A percentile compares a stretch with the other conserved stretches of the same genome.
Conservation (phyloP, 352 stramenopile genomes). For the Globisporangium nagaii region DNA sequence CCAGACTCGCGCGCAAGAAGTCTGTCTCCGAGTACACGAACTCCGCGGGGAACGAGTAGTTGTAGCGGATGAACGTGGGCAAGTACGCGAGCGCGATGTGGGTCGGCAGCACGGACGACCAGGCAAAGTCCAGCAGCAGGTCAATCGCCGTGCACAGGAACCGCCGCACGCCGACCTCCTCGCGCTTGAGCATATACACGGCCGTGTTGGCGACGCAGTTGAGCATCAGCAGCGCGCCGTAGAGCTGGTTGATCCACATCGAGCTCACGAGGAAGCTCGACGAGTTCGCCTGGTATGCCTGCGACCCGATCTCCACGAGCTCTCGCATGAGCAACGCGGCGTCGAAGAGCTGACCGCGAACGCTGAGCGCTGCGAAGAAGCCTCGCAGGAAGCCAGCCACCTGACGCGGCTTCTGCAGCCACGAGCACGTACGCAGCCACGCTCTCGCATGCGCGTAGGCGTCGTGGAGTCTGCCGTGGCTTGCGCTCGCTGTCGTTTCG, state of each 20-base stretch:
- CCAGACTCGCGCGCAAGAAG: constrained; percentile 14
- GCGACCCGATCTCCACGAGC: constrained; percentile 17
- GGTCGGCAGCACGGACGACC: constrained; percentile 22
- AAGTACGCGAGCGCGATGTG: constrained; percentile 24
- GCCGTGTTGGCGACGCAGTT: constrained; percentile 21
- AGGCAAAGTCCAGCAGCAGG: constrained; percentile 21
- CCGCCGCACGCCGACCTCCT: constrained; percentile 15
- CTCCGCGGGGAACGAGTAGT: constrained; percentile 10
- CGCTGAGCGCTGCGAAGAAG: constrained; percentile 8
- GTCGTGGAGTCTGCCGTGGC: not conserved
- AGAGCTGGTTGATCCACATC: constrained; percentile 29
- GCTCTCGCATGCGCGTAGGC: not conserved
- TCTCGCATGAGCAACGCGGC: constrained; percentile 16
- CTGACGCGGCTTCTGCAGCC: not conserved
- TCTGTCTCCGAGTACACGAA: constrained; percentile 17
- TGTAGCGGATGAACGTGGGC: constrained; percentile 12
- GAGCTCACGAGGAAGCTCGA: constrained; percentile 19
- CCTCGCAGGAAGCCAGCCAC: not conserved
- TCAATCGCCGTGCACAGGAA: constrained; percentile 21
- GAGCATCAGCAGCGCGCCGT: constrained; percentile 16
- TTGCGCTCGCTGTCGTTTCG: constrained; percentile 1
- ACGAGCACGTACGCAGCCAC: not conserved
- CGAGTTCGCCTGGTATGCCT: constrained; percentile 23
- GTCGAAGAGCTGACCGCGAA: constrained; percentile 20
- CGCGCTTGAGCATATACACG: constrained; percentile 15